Evolutionary conservation across 2,329 filamentous ascomycete genomes (phyloP), one percentile per base, ranked within the genome.

Genomic region (Beauveria brongniartii): DNA sequence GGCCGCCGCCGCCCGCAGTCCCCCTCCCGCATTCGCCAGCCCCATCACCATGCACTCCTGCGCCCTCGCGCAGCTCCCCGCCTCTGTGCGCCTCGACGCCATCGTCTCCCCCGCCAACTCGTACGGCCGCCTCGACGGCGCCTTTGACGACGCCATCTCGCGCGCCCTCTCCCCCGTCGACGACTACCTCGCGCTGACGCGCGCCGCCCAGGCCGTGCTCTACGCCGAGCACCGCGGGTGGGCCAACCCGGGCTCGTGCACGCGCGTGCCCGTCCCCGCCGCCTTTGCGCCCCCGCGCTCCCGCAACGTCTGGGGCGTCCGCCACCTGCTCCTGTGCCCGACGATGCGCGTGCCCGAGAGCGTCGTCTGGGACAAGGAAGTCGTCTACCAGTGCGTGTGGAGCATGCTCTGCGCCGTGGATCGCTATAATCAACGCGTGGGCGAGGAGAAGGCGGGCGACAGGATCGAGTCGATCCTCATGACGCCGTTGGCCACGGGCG

Each of bases 51-150:
- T 78, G 28, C 75, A 77, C 65, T 67, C 77, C 62, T 71, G 67
- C 48, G 68, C 69, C 7, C 73, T 83, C 5, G 68, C 72, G 10
- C 65, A 69, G 2, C 66, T 82, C 3, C 69, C 76, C 0, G 12
- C 65, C 0, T 55, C 62, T 0, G 67, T 73, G 9, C 69, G 69
- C 34, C 81, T 80, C 65, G 76, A 82, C 65, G 70, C 77, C 14
- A 70, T 83, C 47, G 79, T 82, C 24, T 83, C 80, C 1, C 81
- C 80, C 0, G 79, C 80, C 47, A 83, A 83, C 65, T 82, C 79
- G 1, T 83, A 82, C 66, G 80, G 75, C 30, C 74, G 75, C 1
- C 74, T 84, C 1, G 80, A 83, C 63, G 81, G 82, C 30, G 78
- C 74, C 53, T 84, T 82, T 63, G 80, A 83, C 68, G 77, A 81